These are phyloP conservation scores for Bipolaris zeicola DNA, from an alignment of 2,329 filamentous ascomycete genomes.

Conservation along the genomic window DNA sequence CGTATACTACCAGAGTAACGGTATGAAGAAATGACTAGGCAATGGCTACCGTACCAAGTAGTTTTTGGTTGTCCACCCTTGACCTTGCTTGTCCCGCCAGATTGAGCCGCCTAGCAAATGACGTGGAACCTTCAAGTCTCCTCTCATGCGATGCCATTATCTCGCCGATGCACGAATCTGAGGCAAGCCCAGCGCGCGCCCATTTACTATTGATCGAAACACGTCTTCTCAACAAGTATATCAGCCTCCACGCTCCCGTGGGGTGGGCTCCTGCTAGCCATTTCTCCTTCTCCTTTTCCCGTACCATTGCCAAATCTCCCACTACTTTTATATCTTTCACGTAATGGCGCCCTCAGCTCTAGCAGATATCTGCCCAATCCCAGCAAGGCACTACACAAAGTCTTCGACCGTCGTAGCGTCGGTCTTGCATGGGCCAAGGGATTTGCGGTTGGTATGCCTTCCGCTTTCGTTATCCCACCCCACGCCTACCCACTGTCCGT, in stretches of 20 bases:
- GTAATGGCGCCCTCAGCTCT: constrained; percentile 51
- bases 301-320: constrained; percentile 27
- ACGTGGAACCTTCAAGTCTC: constrained; percentile 41
- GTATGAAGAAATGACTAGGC: constrained; percentile 44
- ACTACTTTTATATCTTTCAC: constrained; percentile 30
- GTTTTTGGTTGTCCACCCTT: constrained; percentile 36
- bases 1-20: constrained; percentile 39
- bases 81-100: constrained; percentile 44
- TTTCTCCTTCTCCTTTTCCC: constrained; percentile 31
- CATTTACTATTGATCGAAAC: constrained; percentile 36
- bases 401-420: constrained; percentile 47
- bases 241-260: constrained; percentile 48
- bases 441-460: constrained; percentile 50
- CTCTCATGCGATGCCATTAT: constrained; percentile 43
- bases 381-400: constrained; percentile 47
- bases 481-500: constrained; percentile 39
- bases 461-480: constrained; percentile 41
- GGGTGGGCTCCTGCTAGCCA: constrained; percentile 40
- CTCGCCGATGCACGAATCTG: constrained; percentile 46
- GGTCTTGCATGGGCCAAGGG: constrained; percentile 51
- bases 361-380: constrained; percentile 48
- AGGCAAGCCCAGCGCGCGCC: constrained; percentile 37
- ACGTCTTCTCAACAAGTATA: constrained; percentile 42
- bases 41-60: constrained; percentile 37
- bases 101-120: constrained; percentile 49